A percentile compares a stretch with the other conserved stretches of the same genome.
Evolutionary conservation across 192 early-diverging fungal genomes (phyloP).

Genomic region (Backusella tuberculispora): DNA sequence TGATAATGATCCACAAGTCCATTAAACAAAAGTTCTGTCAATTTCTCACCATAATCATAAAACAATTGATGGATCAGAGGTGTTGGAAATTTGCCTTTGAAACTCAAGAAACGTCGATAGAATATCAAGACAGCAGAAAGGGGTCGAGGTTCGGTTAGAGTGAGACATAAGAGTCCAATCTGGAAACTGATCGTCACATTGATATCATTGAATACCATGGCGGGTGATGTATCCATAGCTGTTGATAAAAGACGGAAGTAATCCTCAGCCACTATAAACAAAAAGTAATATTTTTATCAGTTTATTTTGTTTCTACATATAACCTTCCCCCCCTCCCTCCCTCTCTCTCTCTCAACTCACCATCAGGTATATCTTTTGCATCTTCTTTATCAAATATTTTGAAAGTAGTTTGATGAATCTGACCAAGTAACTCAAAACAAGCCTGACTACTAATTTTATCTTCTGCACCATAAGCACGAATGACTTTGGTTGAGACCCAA

Average conservation of each 20-base stretch:
- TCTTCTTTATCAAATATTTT: conserved; percentile 53
- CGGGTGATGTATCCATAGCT: conserved; percentile 55
- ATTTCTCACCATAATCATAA: conserved; percentile 40
- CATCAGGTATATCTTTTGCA: conserved; percentile 67
- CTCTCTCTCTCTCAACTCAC: conserved; percentile 55
- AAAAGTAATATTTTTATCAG: too few relatives aligned
- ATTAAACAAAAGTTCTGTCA: conserved; percentile 52
- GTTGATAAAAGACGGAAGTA: conserved; percentile 65
- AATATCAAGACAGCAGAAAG: conserved; percentile 55
- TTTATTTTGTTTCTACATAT: too few relatives aligned
- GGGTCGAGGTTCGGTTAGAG: conserved; percentile 52
- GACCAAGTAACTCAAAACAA: conserved; percentile 62
- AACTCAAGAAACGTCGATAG: conserved; percentile 48
- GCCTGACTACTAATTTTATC: conserved; percentile 49
- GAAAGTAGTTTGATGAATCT: conserved; percentile 70
- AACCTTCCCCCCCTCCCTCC: too few relatives aligned
- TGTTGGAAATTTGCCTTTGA: conserved; percentile 23
- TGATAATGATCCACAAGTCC: conserved; percentile 62
- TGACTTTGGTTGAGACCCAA: conserved; percentile 76
- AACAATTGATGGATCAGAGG: conserved; percentile 34
- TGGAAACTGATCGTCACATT: conserved; percentile 62
- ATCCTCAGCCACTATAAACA: conserved; percentile 84
- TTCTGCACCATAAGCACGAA: conserved; percentile 65
- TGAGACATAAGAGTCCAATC: conserved; percentile 65
- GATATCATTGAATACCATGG: conserved; percentile 55